Evolutionary conservation across 2,329 filamentous ascomycete genomes (phyloP).

Genomic region (Teratosphaeria destructans): DNA sequence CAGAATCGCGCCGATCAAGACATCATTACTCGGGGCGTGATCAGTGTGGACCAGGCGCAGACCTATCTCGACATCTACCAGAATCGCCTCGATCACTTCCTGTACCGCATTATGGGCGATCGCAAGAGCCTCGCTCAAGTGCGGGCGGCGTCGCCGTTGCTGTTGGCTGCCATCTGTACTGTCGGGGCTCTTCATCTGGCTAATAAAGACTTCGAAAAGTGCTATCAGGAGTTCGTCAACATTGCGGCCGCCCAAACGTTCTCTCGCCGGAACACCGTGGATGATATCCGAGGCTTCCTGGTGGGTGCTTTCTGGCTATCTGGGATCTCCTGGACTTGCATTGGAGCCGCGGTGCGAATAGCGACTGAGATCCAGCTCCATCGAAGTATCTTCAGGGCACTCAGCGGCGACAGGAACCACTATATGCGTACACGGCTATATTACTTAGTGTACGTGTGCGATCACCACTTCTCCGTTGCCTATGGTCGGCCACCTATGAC

Average conservation of each 20-base stretch:
- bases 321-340: constrained; percentile 23
- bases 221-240: constrained; percentile 22
- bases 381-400: constrained; percentile 26
- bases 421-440: constrained; percentile 29
- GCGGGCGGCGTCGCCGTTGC: constrained; percentile 21
- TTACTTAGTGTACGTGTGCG: constrained; percentile 31
- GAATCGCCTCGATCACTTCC: constrained; percentile 23
- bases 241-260: constrained; percentile 20
- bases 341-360: constrained; percentile 27
- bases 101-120: constrained; percentile 25
- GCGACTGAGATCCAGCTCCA: constrained; percentile 31
- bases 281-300: constrained; percentile 25
- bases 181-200: constrained; percentile 24
- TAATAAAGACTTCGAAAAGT: constrained; percentile 18
- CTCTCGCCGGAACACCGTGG: constrained; percentile 16
- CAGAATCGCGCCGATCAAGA: constrained; percentile 18
- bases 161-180: constrained; percentile 26
- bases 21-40: constrained; percentile 18
- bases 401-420: constrained; percentile 21
- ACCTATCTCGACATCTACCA: constrained; percentile 22
- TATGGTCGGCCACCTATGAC: constrained; percentile 30
- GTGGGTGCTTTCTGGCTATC: constrained; percentile 32
- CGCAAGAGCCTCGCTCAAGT: constrained; percentile 18
- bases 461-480: constrained; percentile 30
- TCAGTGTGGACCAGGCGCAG: constrained; percentile 19